Conservation (phyloP, 164 flowering plant genomes). For the Pachysandra terminalis region DNA sequence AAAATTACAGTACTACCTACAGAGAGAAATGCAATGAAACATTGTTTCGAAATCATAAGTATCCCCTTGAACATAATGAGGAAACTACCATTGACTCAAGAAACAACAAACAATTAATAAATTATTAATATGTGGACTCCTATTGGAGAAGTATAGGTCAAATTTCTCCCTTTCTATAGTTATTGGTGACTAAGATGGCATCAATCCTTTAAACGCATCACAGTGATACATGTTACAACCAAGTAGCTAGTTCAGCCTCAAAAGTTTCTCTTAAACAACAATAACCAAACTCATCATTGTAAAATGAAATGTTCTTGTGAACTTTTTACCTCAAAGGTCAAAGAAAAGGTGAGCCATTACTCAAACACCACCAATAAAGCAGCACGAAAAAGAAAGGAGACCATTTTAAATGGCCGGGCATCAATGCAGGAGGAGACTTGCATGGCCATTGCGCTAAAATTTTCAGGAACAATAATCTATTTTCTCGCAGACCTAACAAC, state of each 20-base stretch:
- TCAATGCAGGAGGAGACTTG: background rate
- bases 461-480: background rate
- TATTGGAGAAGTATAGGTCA: too few relatives aligned
- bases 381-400: constrained; percentile 4
- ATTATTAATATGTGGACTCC: too few relatives aligned
- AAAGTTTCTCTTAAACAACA: constrained; percentile 1
- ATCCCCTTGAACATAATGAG: background rate
- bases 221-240: background rate
- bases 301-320: background rate
- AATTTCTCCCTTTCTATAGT: too few relatives aligned
- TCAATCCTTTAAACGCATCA: background rate
- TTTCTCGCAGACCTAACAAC: background rate
- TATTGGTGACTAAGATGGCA: background rate
- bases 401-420: too few relatives aligned
- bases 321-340: constrained; percentile 9
- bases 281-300: constrained; percentile 4
- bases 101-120: background rate
- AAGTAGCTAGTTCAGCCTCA: background rate
- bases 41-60: background rate
- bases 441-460: background rate
- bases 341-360: constrained; percentile 14
- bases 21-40: too few relatives aligned
- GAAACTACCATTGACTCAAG: background rate
- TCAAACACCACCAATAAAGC: constrained; percentile 14
- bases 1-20: background rate